Conservation (phyloP, 345 rosid species). For the Adansonia digitata region DNA sequence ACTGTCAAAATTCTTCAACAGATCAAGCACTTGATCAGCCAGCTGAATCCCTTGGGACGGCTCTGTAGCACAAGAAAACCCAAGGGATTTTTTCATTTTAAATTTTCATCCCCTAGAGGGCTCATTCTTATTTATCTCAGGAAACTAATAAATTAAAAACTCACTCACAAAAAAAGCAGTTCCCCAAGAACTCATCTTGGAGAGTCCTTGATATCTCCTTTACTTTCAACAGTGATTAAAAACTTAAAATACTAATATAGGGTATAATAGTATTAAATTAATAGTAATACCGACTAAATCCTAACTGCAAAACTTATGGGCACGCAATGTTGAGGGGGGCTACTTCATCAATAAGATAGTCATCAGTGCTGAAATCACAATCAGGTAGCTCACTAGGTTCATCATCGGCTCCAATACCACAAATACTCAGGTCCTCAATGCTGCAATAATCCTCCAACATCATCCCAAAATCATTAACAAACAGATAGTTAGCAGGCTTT, state of each 20-base stretch:
- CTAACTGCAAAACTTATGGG: constrained; percentile 90
- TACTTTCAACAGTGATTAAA: background rate
- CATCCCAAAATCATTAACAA: constrained; percentile 44
- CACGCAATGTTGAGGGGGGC: constrained; percentile 43
- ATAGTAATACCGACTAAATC: background rate
- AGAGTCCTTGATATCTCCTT: constrained; percentile 17
- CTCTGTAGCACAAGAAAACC: constrained; percentile 67
- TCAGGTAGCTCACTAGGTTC: constrained; percentile 73
- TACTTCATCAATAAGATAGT: background rate
- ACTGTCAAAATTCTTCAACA: background rate
- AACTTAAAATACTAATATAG: too few species aligned
- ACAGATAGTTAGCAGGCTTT: constrained; percentile 37
- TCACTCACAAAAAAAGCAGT: constrained; percentile 20
- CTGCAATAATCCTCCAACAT: constrained; percentile 46
- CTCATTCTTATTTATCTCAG: constrained; percentile 12
- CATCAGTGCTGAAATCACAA: constrained; percentile 34
- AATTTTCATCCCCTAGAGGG: background rate
- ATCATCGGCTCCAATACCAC: constrained; percentile 38
- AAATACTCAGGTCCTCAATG: constrained; percentile 46
- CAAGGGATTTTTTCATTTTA: too few species aligned
- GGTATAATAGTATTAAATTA: too few species aligned
- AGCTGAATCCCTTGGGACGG: constrained; percentile 44
- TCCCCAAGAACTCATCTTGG: constrained; percentile 17
- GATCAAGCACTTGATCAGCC: background rate
- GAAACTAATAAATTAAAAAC: constrained; percentile 11